Base-by-base conservation (phyloP, 768 basidiomycete species). In the Hydnomerulius pinastri region DNA sequence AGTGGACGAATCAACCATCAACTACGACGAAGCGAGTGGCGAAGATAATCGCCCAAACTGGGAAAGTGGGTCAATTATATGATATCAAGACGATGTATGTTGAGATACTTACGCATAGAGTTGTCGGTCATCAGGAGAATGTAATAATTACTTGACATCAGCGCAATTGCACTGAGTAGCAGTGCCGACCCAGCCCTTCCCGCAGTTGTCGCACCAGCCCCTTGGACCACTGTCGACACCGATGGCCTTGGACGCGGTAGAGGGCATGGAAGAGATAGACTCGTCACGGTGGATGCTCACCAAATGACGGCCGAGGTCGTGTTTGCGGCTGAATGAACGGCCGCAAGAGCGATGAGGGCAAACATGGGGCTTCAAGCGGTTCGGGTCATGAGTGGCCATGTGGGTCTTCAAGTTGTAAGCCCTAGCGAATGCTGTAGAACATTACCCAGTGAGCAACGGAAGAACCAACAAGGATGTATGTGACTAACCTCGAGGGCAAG, bases 321-420 rank as follows among this genome's bases (percentile, higher is more conserved):
- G 94, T 70, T 96, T 90, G 58, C 95, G 86, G 57, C 90, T 92
- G 71, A 98, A 98, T 17, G 91, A 91, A 47, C 94, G 86, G 28
- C 86, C 87, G 55, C 94, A 98, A 2, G 84, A 81, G 36, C 80
- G 76, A 70, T 96, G 90, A 36, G 87, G 88, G 69, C 94, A 98
- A 38, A 85, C 79, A 65, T 92, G 88, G 5, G 92, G 92, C 73
- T 96, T 98, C 43, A 86, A 73, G 53, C 94, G 80, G 68, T 91
- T 86, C 20, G 95, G 94, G 66, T 96, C 92, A 70, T 98, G 94
- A 4, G 94, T 98, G 21, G 88, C 87, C 80, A 90, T 85, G 68
- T 97, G 94, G 0, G 94, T 95, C 75, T 98, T 98, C 50, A 98
- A 72, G 62, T 98, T 98, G 71, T 90, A 97, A 2, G 92, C 92